Evolutionary conservation across 2,329 filamentous ascomycete species (phyloP), one percentile per base, ranked within the genome.

Genomic region (Aspergillus pseudotamarii): DNA sequence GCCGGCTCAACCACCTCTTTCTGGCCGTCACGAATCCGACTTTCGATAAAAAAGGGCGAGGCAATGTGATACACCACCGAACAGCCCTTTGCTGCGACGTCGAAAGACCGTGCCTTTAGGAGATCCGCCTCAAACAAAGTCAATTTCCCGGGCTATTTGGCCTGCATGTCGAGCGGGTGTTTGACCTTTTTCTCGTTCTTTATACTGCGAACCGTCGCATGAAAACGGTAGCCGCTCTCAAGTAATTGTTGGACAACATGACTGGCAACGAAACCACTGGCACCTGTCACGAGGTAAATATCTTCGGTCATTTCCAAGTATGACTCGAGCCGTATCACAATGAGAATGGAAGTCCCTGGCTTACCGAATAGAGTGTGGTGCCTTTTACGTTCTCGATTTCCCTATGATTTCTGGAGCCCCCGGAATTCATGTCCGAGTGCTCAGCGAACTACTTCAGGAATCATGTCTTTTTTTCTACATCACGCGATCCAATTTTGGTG

Each of bases 51-150:
- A 41, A 79, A 78, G 1, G 76, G 77, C 10, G 76, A 75, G 0
- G 76, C 77, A 21, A 78, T 69, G 43, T 78, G 77, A 59, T 76
- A 71, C 16, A 79, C 72, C 2, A 73, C 70, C 6, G 67, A 58
- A 53, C 74, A 75, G 54, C 71, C 73, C 41, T 66, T 57, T 50
- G 75, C 69, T 19, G 75, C 70, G 8, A 67, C 56, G 5, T 63
- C 61, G 61, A 78, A 78, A 6, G 72, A 75, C 45, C 68, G 69
- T 0, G 68, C 55, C 28, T 64, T 58, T 6, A 78, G 69, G 10
- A 74, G 65, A 58, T 77, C 73, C 8, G 73, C 73, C 53, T 74
- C 73, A 32, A 73, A 73, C 21, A 78, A 68, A 5, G 58, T 64
- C 14, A 62, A 26, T 14, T 58, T 63, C 3, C 61, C 65, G 1